Evolutionary conservation across 805 yeast species (phyloP).

Genomic region (Wickerhamiella dianesei): DNA sequence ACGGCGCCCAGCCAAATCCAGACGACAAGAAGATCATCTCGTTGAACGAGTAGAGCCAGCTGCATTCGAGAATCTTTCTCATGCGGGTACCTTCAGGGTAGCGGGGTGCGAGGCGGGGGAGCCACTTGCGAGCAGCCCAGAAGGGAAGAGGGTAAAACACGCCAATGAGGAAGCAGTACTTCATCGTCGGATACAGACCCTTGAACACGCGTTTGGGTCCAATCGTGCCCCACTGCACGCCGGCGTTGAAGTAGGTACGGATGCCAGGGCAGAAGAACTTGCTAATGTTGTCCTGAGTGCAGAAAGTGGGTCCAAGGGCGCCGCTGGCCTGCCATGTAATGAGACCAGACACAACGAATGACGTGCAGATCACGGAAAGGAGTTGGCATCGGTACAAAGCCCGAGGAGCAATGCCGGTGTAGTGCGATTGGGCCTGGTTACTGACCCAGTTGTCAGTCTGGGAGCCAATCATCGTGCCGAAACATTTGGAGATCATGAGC

Average conservation of each 20-base stretch:
- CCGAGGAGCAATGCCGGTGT: conserved; percentile 24
- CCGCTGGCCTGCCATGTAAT: background rate
- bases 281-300: background rate
- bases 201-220: conserved; percentile 41
- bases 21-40: conserved; percentile 35
- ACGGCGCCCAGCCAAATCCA: conserved; percentile 25
- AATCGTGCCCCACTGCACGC: conserved; percentile 44
- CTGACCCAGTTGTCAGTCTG: conserved; percentile 52
- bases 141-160: conserved; percentile 20
- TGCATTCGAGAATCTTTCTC: background rate
- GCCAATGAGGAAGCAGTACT: conserved; percentile 53
- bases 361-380: conserved; percentile 7
- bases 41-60: conserved; percentile 25
- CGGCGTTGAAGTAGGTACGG: conserved; percentile 34
- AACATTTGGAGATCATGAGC: conserved; percentile 35
- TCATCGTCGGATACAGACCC: conserved; percentile 45
- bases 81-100: conserved; percentile 12
- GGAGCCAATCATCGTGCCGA: conserved; percentile 43
- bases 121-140: conserved; percentile 7
- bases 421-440: conserved; percentile 44
- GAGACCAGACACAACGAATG: conserved; percentile 14
- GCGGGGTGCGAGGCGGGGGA: conserved; percentile 13
- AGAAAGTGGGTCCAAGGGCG: background rate
- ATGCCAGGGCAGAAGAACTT: conserved; percentile 24
- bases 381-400: conserved; percentile 13